phyloP scores from a whole-genome alignment of 345 rosid species.

The Eucalyptus virginea region DNA sequence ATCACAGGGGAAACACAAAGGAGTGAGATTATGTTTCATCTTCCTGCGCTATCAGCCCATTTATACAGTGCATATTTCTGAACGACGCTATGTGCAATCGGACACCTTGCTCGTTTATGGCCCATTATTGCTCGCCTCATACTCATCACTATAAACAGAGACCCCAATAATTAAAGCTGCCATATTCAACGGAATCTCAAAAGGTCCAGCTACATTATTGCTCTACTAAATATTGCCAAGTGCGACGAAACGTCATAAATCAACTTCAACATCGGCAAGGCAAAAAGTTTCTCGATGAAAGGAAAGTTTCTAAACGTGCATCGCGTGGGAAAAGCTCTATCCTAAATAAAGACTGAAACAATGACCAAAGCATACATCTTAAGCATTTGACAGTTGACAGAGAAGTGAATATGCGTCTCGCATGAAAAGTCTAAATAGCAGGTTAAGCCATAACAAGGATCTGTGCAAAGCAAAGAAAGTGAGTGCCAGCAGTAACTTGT shows the following conservation, averaged over 20 bases:
- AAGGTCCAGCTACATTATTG: too few relatives aligned
- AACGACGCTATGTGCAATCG: slow-evolving; percentile 26
- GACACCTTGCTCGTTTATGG: slow-evolving; percentile 33
- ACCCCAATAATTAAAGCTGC: too few relatives aligned
- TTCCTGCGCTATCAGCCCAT: neutral
- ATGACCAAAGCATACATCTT: neutral
- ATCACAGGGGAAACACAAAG: neutral
- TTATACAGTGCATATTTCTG: neutral
- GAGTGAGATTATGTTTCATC: neutral
- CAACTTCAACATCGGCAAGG: too few relatives aligned
- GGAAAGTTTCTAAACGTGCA: neutral
- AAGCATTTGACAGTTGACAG: neutral
- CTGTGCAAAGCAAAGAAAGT: slow-evolving; percentile 67
- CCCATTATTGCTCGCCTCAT: neutral
- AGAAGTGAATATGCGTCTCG: neutral
- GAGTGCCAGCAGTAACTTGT: slow-evolving; percentile 77
- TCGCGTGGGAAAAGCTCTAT: neutral
- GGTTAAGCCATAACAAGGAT: slow-evolving; percentile 67
- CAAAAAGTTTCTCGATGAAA: too few relatives aligned
- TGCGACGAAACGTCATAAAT: too few relatives aligned
- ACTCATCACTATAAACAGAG: too few relatives aligned
- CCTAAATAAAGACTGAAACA: neutral
- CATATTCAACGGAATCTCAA: too few relatives aligned
- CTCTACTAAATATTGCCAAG: too few relatives aligned
- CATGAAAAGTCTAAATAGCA: slow-evolving; percentile 28